A percentile compares a stretch with the other conserved stretches of the same genome.
Conservation (phyloP, 306 rosid species). For the Dryas alaskensis region DNA sequence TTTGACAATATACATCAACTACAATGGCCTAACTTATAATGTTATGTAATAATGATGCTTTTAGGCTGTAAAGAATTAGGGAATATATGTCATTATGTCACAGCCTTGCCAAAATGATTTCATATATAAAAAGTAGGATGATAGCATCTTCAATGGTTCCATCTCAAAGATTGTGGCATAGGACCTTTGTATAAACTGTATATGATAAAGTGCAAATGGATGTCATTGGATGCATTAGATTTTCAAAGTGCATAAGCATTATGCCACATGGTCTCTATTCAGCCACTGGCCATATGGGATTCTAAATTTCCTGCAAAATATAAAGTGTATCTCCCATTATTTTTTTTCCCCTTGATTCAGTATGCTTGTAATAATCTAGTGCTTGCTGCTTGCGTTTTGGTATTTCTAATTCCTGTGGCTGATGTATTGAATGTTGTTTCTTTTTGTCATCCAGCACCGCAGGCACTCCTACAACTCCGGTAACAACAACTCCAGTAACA, state of each 20-base stretch:
- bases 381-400: not conserved
- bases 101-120: too few relatives aligned
- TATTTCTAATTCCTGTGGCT: not conserved
- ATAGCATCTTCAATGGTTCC: not conserved
- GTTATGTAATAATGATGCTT: too few relatives aligned
- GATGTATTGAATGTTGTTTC: not conserved
- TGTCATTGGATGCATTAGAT: not conserved
- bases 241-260: not conserved
- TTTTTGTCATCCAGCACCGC: slow-evolving; percentile 32
- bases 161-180: not conserved
- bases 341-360: not conserved
- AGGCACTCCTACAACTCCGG: slow-evolving; percentile 48
- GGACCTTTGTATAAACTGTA: not conserved
- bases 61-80: too few relatives aligned
- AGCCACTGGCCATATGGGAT: not conserved
- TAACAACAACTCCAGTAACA: slow-evolving; percentile 21
- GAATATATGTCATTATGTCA: too few relatives aligned
- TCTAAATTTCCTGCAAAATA: not conserved
- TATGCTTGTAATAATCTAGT: not conserved
- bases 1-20: too few relatives aligned
- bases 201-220: not conserved
- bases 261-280: not conserved
- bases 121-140: too few relatives aligned
- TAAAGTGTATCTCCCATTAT: not conserved
- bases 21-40: too few relatives aligned